Base-by-base conservation (phyloP, 345 rosid genomes). In the Lagerstroemia speciosa region DNA sequence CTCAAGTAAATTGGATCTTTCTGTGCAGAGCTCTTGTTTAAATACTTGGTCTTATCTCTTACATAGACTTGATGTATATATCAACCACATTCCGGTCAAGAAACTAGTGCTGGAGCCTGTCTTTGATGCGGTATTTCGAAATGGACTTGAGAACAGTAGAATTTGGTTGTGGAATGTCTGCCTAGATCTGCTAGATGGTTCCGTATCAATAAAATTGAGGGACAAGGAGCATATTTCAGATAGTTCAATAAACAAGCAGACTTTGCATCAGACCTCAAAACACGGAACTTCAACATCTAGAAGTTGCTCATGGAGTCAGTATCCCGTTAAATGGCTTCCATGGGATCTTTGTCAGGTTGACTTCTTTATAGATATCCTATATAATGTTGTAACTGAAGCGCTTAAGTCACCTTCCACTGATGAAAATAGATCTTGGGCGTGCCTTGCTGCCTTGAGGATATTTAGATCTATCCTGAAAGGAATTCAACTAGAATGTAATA, bases 11-110 rank as follows among this genome's bases (percentile, higher is more conserved):
- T 75, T 77, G 27, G 84, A 83, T 64, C 53, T 41, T 41, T 72
- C 82, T 33, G 86, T 81, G 67, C 78, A 71, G 77, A 76, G 74
- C 27, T 73, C 83, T 69, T 83, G 91, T 73, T 69, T 84, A 65
- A 75, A 75, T 66, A 79, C 89, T 26, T 87, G 89, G 87, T 77
- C 70, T 74, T 81, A 79, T 78, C 79, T 86, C 74, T 77, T 81
- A 30, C 83, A 84, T 67, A 86, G 81, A 77, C 84, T 86, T 58
- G 85, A 75, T 74, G 68, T 63, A 58, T 62, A 46, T 27, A 8
- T 81, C 68, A 84, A 79, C 66, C 74, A 70, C 58, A 80, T 75
- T 17, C 58, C 55, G 30, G 76, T 82, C 64, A 69, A 70, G 65
- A 71, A 78, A 61, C 41, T 83, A 70, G 84, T 75, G n/a, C 32